Evolutionary conservation across 768 basidiomycete species (phyloP), one percentile per base, ranked within the genome.

Genomic region (Tephrocybe sp.): DNA sequence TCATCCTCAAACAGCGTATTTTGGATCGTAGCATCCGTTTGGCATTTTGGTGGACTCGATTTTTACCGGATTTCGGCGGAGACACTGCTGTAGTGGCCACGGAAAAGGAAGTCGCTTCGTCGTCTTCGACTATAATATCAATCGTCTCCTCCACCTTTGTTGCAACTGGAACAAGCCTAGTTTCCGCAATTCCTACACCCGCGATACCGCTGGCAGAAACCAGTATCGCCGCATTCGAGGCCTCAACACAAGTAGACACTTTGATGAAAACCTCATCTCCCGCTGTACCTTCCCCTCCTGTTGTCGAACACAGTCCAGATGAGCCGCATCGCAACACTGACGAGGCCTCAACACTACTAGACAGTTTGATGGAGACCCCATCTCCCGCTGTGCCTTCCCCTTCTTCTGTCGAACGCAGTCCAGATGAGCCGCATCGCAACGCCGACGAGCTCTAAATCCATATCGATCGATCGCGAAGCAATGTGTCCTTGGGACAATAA

Each of bases 11-110:
- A 68, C 85, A 94, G 51, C 80, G 97, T 13, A 71, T 98, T 41
- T 57, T 98, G 32, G 91, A 96, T 64, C 80, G 84, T 32, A 83
- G 89, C 2, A 54, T 96, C 20, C 75, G 85, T 17, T 74, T 95
- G 3, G 88, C 88, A 0, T 84, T 93, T 45, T 95, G 89, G 87
- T 96, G 93, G 91, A 89, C 87, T 36, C 75, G 80, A 34, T 89
- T 89, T 48, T 49, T 91, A 0, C 89, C 89, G 20, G 69, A 71
- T 62, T 74, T 76, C 53, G 60, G 70, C 32, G 65, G 65, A 12
- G 72, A 76, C 35, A 64, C 63, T 22, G 60, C 60, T 26, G 52
- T 73, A 32, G 52, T 75, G 47, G 55, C 53, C 22, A 59, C 61
- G 50, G 75, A 75, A 60, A 71, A 75, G 53, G 68, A 70, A 19